Evolutionary conservation across 345 rosid species (phyloP), one percentile per base, ranked within the genome.

Genomic region (Citrus cavaleriei): DNA sequence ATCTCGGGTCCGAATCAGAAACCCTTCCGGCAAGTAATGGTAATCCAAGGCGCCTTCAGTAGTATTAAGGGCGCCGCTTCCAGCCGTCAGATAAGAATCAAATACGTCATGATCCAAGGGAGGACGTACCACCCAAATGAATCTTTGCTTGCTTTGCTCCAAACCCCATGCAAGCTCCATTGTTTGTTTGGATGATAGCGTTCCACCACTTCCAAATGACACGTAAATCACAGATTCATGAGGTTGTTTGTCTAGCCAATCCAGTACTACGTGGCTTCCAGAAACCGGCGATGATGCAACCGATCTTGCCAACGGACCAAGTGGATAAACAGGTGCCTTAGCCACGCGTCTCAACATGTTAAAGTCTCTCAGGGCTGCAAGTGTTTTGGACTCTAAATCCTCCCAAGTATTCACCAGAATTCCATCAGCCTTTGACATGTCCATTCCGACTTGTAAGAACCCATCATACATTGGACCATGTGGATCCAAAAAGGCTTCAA

Each of bases 361-460:
- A 24, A 7, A 35, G n/a, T 83, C 84, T 68, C 60, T 54, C 1
- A 78, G 40, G 37, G 88, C 79, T 59, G 62, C 16, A 70, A 83
- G 79, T n/a, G 88, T 74, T 40, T 40, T 72, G n/a, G 89, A 59
- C 63, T 86, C 83, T 73, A 91, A 70, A 9, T 83, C 91, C 18
- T 86, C 82, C 88, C 91, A 89, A 5, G 93, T 86, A 78, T 91
- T 89, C 57, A 89, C 84, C 66, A 89, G 69, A 73, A 89, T 85
- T 7, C 92, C 93, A 70, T 89, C 87, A 1, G 89, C 86, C 24
- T 64, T 72, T 10, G 89, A 75, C 30, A 88, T 84, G 73, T 81
- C 81, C 12, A 49, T 35, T 30, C 83, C 81, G 54, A 81, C 5
- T 21, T 78, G 63, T 61, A 71, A 28, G 73, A 78, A 40, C 66